Base-by-base conservation (phyloP, 1,284 basidiomycete genomes). In the Tilletia caries region DNA sequence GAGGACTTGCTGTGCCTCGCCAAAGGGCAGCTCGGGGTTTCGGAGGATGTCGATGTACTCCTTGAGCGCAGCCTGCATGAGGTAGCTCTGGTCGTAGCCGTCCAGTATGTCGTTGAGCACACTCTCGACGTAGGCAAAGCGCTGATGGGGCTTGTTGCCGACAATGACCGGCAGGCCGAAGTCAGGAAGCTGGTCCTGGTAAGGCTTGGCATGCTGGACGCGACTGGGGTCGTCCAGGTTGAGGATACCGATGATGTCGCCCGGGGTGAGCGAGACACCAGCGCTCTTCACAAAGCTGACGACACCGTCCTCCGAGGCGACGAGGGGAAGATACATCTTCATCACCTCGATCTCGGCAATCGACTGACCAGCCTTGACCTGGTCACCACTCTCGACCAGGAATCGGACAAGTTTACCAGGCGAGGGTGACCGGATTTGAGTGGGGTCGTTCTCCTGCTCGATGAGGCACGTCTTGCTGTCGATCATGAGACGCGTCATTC, bases 381-480 rank as follows among this genome's bases (percentile, higher is more conserved):
- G 96, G 75, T 98, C 95, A 25, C 96, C 96, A 71, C 92, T 95
- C 81, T 98, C 95, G 74, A 98, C 91, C 73, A 98, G 89, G 87
- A 91, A 95, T 67, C 95, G 89, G 70, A 98, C 89, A 64, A 99
- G 89, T 86, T 99, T 99, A 66, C 96, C 96, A 29, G 96, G 96
- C 85, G 91, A 93, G 13, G 96, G 96, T 81, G 92, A 94, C 79
- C 95, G 88, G 69, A 98, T 87, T 85, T 98, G 95, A 20, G 96
- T 98, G 5, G 96, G 96, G 83, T 99, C 96, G 79, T 97, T 97
- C 88, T 98, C 96, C 85, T 98, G 95, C 85, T 98, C 96, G 78
- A 99, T 95, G 84, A 97, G 87, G 84, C 94, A 96, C 33, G 96
- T 98, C 88, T 97, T 96, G 73, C 93, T 89, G 75, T 83, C 94